Evolutionary conservation across 2,329 filamentous ascomycete genomes (phyloP), one percentile per base, ranked within the genome.

Genomic region (Xylariaceae sp.): DNA sequence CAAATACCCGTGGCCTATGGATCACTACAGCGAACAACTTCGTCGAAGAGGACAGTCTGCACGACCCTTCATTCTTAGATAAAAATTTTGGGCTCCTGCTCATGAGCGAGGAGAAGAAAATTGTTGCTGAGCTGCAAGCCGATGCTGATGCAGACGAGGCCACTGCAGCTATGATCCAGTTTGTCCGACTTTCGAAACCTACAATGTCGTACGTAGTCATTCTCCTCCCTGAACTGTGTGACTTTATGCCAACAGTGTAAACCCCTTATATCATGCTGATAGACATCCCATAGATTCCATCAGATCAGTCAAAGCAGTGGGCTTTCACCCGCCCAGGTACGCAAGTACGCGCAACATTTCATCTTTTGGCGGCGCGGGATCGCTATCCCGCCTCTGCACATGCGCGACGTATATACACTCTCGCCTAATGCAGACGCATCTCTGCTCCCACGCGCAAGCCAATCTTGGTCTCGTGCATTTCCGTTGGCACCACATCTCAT

Each of bases 311-410:
- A 85, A 57, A 81, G 78, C 57, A 82, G 87, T 45, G 80, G 85
- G 17, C 85, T 97, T 45, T 84, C 87, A 3, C 77, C 94, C 1
- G 78, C 82, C 31, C 89, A 95, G 58, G 86, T 97, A 55, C 86
- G 92, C 55, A 86, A 89, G 59, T 88, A 95, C 54, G 90, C 91
- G 10, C 87, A 89, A 50, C 94, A 97, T 71, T 86, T 99, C 55
- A 90, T 97, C 53, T 95, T 95, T 71, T 97, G 92, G 91, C 85
- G 94, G 19, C 86, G 91, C 49, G 94, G 92, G 42, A 88, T 95
- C 52, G 87, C 92, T 14, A 92, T 97, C 38, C 88, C 90, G 5
- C 94, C 94, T 0, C 80, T 99, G 6, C 90, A 96, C 63, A 87
- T 88, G 39, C 81, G 91, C 42, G 91, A 97, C 65, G 87, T 86